Base-by-base conservation (phyloP, 176 grass and related monocot species). In the Oryza longistaminata region DNA sequence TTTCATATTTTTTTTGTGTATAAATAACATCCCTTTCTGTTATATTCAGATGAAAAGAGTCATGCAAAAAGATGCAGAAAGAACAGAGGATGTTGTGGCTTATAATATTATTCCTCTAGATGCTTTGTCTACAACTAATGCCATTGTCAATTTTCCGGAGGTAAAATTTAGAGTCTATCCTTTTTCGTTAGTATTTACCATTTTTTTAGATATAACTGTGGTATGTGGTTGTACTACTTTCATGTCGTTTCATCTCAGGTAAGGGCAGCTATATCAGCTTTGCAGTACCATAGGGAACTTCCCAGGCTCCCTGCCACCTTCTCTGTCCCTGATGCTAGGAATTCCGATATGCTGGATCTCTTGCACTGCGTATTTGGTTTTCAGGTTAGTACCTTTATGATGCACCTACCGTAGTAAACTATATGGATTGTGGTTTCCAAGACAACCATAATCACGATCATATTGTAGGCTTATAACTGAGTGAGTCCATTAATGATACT, bases 101-200 rank as follows among this genome's bases (percentile, higher is more conserved):
- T 97, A 97, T 93, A 97, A 97, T 82, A 97, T 97, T 64, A 97
- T 97, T 85, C 95, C 95, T 78, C 77, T 97, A 71, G 95, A 93
- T 94, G 73, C 75, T 55, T 66, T 83, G 53, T 93, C 92, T 88
- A 94, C 88, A 39, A 91, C 95, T 62, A 97, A 97, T 82, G 87
- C 71, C 50, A 90, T 97, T 68, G 87, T 75, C 43, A 81, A 62
- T 70, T 97, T 94, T 71, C 81, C 90, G 15, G 95, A 94, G 90
- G 95, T 91, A 89, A 70, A 66, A 15, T 77, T 83, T 76, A 61
- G 48, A 74, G 13, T 76, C 66, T 60, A n/a, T 13, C 9, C 21
- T 71, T 55, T n/a, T 35, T 70, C 17, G 65, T 86, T 49, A 84
- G n/a, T 45, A 68, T 37, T 52, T 65, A 24, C 50, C 17, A 72